These are phyloP conservation scores for Lomentospora prolificans DNA, from an alignment of 2,329 filamentous ascomycete species.

Conservation along the genomic window DNA sequence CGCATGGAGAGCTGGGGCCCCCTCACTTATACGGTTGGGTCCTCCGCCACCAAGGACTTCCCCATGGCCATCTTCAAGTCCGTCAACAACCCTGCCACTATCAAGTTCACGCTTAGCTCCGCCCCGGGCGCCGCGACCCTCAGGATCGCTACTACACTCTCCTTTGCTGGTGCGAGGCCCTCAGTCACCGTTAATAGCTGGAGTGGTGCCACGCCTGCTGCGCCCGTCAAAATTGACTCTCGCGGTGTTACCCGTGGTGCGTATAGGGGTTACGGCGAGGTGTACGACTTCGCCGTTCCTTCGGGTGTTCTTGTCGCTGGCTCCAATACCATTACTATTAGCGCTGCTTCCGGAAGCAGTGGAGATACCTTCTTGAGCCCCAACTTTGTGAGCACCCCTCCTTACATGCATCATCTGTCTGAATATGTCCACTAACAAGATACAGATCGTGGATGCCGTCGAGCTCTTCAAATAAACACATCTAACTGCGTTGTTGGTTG, in stretches of 20 bases:
- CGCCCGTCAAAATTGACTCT: constrained; percentile 53
- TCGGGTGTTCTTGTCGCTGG: constrained; percentile 49
- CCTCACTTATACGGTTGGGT: constrained; percentile 51
- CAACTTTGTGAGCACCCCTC: constrained; percentile 27
- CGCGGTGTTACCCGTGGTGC: constrained; percentile 56
- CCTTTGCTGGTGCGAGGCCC: constrained; percentile 50
- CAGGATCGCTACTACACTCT: constrained; percentile 54
- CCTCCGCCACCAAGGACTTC: constrained; percentile 39
- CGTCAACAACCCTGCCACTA: constrained; percentile 49
- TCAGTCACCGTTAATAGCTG: constrained; percentile 47
- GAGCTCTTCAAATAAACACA: constrained; percentile 10
- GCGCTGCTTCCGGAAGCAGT: constrained; percentile 46
- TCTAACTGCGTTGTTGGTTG: neutral
- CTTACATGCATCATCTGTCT: no score
- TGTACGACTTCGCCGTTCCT: constrained; percentile 53
- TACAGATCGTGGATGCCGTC: constrained; percentile 10
- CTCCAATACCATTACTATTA: constrained; percentile 53
- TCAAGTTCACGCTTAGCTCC: constrained; percentile 46
- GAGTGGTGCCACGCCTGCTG: constrained; percentile 34
- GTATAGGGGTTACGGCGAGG: constrained; percentile 53
- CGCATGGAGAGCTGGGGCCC: constrained; percentile 54
- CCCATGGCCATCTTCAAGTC: constrained; percentile 58
- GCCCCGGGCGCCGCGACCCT: constrained; percentile 46
- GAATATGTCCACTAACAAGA: neutral
- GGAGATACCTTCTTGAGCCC: constrained; percentile 46